A percentile compares a stretch with the other conserved stretches of the same genome.
Evolutionary conservation across 306 rosid species (phyloP).

Genomic region (Sicyos edulis): DNA sequence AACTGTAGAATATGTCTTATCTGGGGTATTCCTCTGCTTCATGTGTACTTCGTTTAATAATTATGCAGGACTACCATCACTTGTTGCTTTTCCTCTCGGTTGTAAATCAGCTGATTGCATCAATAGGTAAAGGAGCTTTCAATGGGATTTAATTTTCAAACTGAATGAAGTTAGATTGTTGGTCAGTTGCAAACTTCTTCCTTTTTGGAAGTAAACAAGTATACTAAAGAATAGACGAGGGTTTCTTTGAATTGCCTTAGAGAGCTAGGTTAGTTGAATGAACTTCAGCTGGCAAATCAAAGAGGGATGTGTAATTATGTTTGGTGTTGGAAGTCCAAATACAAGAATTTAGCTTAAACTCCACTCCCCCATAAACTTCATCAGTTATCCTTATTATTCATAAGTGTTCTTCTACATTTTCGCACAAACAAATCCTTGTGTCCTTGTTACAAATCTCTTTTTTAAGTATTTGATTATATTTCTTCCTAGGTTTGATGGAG

Average conservation of each 20-base stretch:
- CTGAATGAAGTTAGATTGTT: background rate
- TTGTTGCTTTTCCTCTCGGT: constrained; percentile 59
- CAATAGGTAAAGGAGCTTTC: constrained; percentile 47
- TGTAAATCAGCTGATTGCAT: constrained; percentile 61
- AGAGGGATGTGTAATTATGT: background rate
- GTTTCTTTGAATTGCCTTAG: background rate
- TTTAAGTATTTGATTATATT: constrained; percentile 2
- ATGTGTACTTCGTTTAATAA: background rate
- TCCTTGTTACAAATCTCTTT: background rate
- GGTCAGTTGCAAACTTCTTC: background rate
- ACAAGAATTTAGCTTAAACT: background rate
- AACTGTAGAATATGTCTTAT: background rate
- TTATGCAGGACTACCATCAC: constrained; percentile 66
- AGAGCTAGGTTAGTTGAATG: background rate
- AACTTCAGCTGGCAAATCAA: constrained; percentile 12
- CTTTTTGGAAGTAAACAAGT: background rate
- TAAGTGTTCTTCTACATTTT: background rate
- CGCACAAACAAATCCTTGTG: background rate
- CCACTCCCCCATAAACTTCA: background rate
- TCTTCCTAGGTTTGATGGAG: constrained; percentile 59
- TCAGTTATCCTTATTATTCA: background rate
- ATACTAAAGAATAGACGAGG: background rate
- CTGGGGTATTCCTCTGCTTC: background rate
- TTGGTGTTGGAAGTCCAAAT: constrained; percentile 1
- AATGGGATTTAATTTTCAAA: background rate